Evolutionary conservation across 139 green algal genomes (phyloP).

Genomic region (Chlamydomonas schloesseri): DNA sequence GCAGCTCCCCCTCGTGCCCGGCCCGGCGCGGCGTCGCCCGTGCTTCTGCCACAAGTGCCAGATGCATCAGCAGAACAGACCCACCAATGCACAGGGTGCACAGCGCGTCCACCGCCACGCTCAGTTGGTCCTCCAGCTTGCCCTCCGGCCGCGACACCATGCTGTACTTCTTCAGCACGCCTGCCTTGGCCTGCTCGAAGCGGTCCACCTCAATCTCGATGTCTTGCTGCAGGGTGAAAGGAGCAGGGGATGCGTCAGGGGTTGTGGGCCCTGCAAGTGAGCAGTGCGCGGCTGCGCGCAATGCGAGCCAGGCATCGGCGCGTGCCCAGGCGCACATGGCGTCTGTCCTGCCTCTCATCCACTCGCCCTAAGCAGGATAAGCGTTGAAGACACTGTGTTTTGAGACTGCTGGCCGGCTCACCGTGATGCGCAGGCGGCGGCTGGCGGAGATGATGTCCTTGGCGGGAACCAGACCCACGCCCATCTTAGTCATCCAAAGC

Average conservation of each 20-base stretch:
- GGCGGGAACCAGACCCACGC: conserved; percentile 66
- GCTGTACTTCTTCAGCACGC: conserved; percentile 63
- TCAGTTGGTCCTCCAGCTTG: conserved; percentile 55
- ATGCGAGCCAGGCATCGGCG: too few species aligned
- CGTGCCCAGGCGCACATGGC: too few species aligned
- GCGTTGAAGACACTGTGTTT: too few species aligned
- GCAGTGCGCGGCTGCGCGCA: neutral
- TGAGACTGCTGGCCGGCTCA: too few species aligned
- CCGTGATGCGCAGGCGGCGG: conserved; percentile 73
- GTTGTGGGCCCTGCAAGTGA: too few species aligned
- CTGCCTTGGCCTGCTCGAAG: conserved; percentile 62
- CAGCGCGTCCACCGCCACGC: conserved; percentile 65
- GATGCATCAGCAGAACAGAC: neutral
- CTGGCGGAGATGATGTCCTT: conserved; percentile 74
- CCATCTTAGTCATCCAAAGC: conserved; percentile 79
- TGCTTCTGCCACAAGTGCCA: too few species aligned
- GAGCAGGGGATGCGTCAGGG: too few species aligned
- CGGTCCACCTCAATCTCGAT: conserved; percentile 87
- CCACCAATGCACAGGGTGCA: conserved; percentile 64
- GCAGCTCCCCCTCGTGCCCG: too few species aligned
- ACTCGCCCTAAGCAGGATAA: too few species aligned
- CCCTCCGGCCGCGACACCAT: conserved; percentile 60
- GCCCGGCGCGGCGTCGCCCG: too few species aligned
- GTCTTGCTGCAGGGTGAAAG: conserved; percentile 58
- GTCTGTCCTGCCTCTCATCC: too few species aligned